Evolutionary conservation across 1,284 basidiomycete species (phyloP).

Genomic region (Cutaneotrichosporon daszewskae): DNA sequence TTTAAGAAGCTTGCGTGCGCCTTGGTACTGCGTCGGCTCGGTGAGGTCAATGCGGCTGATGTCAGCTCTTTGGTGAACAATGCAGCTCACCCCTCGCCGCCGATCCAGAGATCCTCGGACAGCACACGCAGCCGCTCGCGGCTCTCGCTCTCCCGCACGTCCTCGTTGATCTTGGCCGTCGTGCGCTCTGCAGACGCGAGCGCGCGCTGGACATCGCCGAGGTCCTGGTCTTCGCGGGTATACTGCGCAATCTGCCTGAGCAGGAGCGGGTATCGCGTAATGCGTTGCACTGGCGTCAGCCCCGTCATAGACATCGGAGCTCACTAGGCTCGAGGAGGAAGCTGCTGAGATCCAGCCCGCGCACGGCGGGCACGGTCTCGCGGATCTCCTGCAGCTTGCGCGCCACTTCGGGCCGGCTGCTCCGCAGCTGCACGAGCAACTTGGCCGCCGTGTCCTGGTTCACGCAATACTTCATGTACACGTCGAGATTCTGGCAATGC

Average conservation of each 20-base stretch:
- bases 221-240: conserved; percentile 59
- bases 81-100: conserved; percentile 61
- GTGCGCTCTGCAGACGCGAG: conserved; percentile 65
- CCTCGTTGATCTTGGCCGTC: conserved; percentile 77
- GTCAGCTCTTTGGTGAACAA: not conserved
- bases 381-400: conserved; percentile 28
- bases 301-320: conserved; percentile 27
- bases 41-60: conserved; percentile 78
- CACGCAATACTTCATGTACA: conserved; percentile 84
- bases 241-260: conserved; percentile 77
- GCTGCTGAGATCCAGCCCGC: conserved; percentile 82
- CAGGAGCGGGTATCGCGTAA: conserved; percentile 84
- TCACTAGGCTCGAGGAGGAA: conserved; percentile 84
- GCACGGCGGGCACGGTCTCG: conserved; percentile 60
- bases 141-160: conserved; percentile 78
- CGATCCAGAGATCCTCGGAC: conserved; percentile 76
- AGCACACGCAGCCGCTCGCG: conserved; percentile 64
- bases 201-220: conserved; percentile 54
- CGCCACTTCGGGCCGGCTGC: conserved; percentile 61
- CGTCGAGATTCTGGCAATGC: conserved; percentile 68
- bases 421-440: conserved; percentile 67
- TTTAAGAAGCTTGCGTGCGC: conserved; percentile 65
- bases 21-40: conserved; percentile 74
- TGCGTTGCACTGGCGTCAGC: conserved; percentile 71
- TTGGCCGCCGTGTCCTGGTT: conserved; percentile 78